These are phyloP conservation scores for Rhizopus delemar DNA, from an alignment of 371 early-diverging fungal genomes.

Conservation along the genomic window DNA sequence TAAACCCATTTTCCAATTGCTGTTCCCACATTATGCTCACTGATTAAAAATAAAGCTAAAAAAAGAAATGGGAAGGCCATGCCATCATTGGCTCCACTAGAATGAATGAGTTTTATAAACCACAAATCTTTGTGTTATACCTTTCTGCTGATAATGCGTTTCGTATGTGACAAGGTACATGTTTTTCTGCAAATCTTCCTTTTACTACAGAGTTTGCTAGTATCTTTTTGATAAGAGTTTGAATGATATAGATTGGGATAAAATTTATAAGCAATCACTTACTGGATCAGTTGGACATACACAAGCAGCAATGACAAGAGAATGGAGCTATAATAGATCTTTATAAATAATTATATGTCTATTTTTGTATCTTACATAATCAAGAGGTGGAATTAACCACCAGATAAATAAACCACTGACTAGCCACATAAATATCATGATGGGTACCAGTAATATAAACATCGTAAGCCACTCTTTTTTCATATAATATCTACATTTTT, in stretches of 20 bases:
- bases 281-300: slow-evolving; percentile 96
- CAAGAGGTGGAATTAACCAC: slow-evolving; percentile 61
- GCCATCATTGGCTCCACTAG: slow-evolving; percentile 82
- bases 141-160: slow-evolving; percentile 88
- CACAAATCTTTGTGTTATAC: slow-evolving; percentile 17
- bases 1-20: slow-evolving; percentile 83
- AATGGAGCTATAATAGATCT: slow-evolving; percentile 53
- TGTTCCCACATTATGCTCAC: slow-evolving; percentile 52
- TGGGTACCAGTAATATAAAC: slow-evolving; percentile 79
- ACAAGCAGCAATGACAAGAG: slow-evolving; percentile 84
- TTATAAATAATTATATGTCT: no score
- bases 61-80: slow-evolving; percentile 89
- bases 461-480: slow-evolving; percentile 68
- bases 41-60: slow-evolving; percentile 75
- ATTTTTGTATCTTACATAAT: slow-evolving; percentile 54
- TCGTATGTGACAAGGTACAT: slow-evolving; percentile 88
- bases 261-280: slow-evolving; percentile 12
- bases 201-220: slow-evolving; percentile 94
- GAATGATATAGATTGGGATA: no score
- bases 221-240: slow-evolving; percentile 43
- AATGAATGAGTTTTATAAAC: background rate
- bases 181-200: slow-evolving; percentile 93
- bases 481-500: slow-evolving; percentile 43
- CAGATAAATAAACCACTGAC: slow-evolving; percentile 73
- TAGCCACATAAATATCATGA: slow-evolving; percentile 89